A percentile compares a stretch with the other conserved stretches of the same genome.
These are phyloP conservation scores for Ambrosia hybrid DNA, from an alignment of 140 eudicot genomes.

Conservation along the genomic window DNA sequence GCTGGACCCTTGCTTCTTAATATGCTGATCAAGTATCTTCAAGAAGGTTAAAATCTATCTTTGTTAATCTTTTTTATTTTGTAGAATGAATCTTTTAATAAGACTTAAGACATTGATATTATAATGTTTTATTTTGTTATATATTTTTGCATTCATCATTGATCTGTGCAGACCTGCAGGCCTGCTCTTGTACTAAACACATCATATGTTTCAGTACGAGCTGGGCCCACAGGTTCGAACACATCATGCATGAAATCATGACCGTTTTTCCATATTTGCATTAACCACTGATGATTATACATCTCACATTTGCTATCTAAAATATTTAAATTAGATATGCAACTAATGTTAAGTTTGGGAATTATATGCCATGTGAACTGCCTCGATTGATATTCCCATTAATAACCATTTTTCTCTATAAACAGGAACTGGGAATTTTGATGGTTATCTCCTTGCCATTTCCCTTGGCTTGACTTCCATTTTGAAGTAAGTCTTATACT, in stretches of 20 bases:
- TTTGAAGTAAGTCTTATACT: constrained; percentile 60
- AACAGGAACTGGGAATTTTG: constrained; percentile 59
- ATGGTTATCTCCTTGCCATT: constrained; percentile 77
- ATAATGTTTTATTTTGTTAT: too few species aligned
- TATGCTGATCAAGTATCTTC: not conserved
- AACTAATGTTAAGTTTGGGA: constrained; percentile 5
- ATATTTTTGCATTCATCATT: too few species aligned
- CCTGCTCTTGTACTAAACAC: not conserved
- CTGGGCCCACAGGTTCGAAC: not conserved
- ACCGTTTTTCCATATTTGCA: not conserved
- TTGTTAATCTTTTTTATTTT: too few species aligned
- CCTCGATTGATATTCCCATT: not conserved
- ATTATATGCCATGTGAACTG: constrained; percentile 1
- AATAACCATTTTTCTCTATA: not conserved
- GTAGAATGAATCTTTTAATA: too few species aligned
- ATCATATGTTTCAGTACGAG: too few species aligned
- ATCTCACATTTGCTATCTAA: not conserved
- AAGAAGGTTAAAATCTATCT: too few species aligned
- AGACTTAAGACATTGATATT: too few species aligned
- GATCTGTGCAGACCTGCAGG: too few species aligned
- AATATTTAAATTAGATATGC: constrained; percentile 9
- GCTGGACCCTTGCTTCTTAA: constrained; percentile 91
- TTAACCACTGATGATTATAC: not conserved
- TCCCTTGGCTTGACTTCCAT: constrained; percentile 75
- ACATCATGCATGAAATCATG: not conserved